Evolutionary conservation across 2,329 filamentous ascomycete species (phyloP), one percentile per base, ranked within the genome.

Genomic region (Balansia obtecta): DNA sequence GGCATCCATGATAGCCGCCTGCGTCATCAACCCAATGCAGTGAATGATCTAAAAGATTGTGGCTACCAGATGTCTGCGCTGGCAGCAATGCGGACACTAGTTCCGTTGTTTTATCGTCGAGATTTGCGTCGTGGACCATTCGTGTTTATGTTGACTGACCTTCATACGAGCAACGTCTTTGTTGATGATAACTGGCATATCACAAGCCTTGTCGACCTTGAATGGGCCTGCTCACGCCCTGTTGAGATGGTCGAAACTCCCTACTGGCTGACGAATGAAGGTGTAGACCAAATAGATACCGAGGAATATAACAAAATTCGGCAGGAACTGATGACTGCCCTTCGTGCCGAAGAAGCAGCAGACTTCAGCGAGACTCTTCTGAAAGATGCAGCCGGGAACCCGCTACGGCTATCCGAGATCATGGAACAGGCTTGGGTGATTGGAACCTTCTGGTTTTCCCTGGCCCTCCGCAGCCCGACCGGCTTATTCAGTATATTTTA

Each of bases 131-230:
- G 15, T 40, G 61, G 62, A 2, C 62, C 61, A 9, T 65, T 60
- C 45, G 16, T 56, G 49, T 54, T 65, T 12, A 53, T 58, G 32
- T 46, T 68, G 39, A 64, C 61, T 18, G 62, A 68, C 49, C 51
- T 68, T 15, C 58, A 67, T 53, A 50, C 45, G 20, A 61, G 63
- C 38, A 68, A 68, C 45, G 61, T 69, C 30, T 59, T 68, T 30
- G 62, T 68, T 11, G 63, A 68, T 50, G 47, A 64, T 22, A 46
- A 66, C 27, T 66, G 63, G 63, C 65, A 68, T 45, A 55, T 68
- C 32, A 63, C 56, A 10, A 56, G 55, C 42, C 37, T 67, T 1
- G 61, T 68, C 15, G 64, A 68, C 51, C 57, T 63, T 18, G 64
- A 68, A 54, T 68, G 61, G 63, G 34, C 34, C 12, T 38, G 34